Evolutionary conservation across 2,329 filamentous ascomycete genomes (phyloP).

Genomic region (Ambrosiella beaveri): DNA sequence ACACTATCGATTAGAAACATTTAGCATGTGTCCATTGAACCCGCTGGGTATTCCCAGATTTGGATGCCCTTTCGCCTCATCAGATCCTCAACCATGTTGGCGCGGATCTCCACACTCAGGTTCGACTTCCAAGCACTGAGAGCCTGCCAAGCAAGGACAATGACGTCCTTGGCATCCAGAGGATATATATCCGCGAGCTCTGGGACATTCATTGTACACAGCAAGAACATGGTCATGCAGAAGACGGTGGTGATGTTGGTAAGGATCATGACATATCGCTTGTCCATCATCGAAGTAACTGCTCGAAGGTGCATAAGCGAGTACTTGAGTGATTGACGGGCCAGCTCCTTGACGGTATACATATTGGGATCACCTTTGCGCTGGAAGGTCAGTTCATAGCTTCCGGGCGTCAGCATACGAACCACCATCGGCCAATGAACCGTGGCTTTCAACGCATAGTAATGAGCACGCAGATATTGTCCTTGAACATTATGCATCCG

Average conservation of each 20-base stretch:
- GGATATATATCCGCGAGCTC: slow-evolving; percentile 13
- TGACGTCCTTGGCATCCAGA: background rate
- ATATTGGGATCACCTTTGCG: background rate
- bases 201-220: slow-evolving; percentile 11
- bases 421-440: slow-evolving; percentile 15
- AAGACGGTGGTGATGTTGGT: slow-evolving; percentile 13
- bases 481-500: background rate
- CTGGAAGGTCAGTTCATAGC: background rate
- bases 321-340: slow-evolving; percentile 8
- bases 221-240: slow-evolving; percentile 14
- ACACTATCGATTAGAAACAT: background rate
- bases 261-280: slow-evolving; percentile 14
- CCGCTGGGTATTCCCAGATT: background rate
- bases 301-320: slow-evolving; percentile 13
- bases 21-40: background rate
- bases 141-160: slow-evolving; percentile 9
- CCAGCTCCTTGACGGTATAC: slow-evolving; percentile 1
- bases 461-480: slow-evolving; percentile 14
- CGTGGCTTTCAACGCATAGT: slow-evolving; percentile 15
- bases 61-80: background rate
- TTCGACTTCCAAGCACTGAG: slow-evolving; percentile 8
- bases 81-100: background rate
- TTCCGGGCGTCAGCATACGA: slow-evolving; percentile 10
- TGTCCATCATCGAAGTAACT: slow-evolving; percentile 13
- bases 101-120: slow-evolving; percentile 1